Percentiles rank a stretch among this genome's conserved stretches.
Evolutionary conservation across 306 rosid genomes (phyloP).

Genomic region (Nissolia schottii): DNA sequence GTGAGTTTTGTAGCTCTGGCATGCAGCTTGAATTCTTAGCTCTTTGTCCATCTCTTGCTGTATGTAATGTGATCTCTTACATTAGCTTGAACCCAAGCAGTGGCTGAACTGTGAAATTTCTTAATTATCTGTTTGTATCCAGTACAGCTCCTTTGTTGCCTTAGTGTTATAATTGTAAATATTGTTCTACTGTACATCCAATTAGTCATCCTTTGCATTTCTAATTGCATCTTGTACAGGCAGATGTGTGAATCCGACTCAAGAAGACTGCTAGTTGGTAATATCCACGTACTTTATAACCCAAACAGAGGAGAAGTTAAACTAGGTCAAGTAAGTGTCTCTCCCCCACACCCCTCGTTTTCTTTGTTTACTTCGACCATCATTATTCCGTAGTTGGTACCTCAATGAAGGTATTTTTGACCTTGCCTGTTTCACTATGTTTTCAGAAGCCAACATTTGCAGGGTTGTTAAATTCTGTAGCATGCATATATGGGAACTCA

Average conservation of each 20-base stretch:
- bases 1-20: neutral
- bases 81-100: neutral
- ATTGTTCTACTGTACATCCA: neutral
- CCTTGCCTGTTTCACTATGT: neutral
- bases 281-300: constrained; percentile 80
- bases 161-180: neutral
- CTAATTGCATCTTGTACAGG: constrained; percentile 67
- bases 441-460: neutral
- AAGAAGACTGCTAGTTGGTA: constrained; percentile 69
- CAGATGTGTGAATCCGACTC: constrained; percentile 69
- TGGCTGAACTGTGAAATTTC: neutral
- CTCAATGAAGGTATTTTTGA: neutral
- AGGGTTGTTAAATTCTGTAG: neutral
- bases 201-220: constrained; percentile 32
- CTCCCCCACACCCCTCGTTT: neutral
- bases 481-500: neutral
- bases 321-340: constrained; percentile 75
- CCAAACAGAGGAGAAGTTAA: constrained; percentile 86
- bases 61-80: neutral
- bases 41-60: neutral
- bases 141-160: neutral
- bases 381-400: neutral
- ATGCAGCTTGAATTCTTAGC: neutral
- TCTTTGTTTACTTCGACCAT: neutral
- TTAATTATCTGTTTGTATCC: neutral